Evolutionary conservation across 768 basidiomycete species (phyloP), one percentile per base, ranked within the genome.

Genomic region (Suillus weaverae): DNA sequence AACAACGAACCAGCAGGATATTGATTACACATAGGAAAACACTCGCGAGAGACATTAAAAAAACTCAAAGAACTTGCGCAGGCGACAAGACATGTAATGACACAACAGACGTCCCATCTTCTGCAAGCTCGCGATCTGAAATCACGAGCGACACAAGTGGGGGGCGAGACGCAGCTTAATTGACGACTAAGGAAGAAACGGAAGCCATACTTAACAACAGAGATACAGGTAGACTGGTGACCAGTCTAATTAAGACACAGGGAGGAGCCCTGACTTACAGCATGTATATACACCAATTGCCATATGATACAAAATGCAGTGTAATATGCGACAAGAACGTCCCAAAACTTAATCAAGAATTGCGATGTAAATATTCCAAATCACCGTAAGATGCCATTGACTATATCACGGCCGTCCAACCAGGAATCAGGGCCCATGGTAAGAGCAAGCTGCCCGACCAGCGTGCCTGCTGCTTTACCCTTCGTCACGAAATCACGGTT

Each of bases 401-500:
- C 9, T 5, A 69, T 2, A 22, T 65, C 69, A 26, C 61, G 55
- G 16, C 63, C 66, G 16, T 68, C n/a, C n/a, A 67, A 36, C 74
- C 72, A 75, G 32, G 60, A 67, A n/a, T 8, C 13, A 26, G 30
- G 32, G 22, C 11, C 46, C 16, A 70, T 41, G 1, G 62, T 57
- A 16, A 54, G 44, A 22, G 71, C 74, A 33, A 74, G 54, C 61
- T 68, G 67, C 39, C 74, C 74, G 16, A 76, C 66, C 4, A 76
- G 64, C 9, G 74, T 76, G 36, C 14, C 0, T 20, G 71, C 68
- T 2, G 66, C 74, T 13, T 30, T 9, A 5, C 63, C 68, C 11
- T 8, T 11, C 11, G 35, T 63, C 22, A 77, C 68, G 50, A 72
- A 77, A 9, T 61, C 30, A 5, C 78, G 78, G 66, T 76, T 89